Conservation (phyloP, 306 rosid species). For the Prinsepia uniflora region DNA sequence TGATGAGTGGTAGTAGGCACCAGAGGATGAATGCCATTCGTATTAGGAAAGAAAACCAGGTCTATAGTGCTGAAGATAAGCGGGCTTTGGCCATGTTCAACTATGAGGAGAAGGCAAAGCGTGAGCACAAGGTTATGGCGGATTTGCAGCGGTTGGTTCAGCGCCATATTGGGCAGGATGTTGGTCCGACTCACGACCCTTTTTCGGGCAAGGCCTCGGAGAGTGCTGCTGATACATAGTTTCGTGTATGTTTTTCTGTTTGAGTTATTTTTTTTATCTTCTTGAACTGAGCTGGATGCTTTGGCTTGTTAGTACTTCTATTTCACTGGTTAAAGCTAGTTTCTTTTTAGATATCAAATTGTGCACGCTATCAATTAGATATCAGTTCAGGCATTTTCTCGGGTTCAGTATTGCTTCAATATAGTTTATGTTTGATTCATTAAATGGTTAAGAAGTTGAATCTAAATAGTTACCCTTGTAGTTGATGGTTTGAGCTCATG, state of each 20-base stretch:
- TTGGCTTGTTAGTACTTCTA: background rate
- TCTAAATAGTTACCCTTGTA: background rate
- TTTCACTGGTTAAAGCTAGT: background rate
- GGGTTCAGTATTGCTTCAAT: too few relatives aligned
- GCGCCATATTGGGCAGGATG: conserved; percentile 95
- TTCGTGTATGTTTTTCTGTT: conserved; percentile 28
- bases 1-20: conserved; percentile 98
- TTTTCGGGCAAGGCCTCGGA: conserved; percentile 53
- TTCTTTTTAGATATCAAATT: background rate
- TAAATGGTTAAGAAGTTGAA: conserved; percentile 2
- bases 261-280: background rate
- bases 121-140: conserved; percentile 96
- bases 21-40: conserved; percentile 99
- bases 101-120: conserved; percentile 89
- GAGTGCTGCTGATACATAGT: conserved; percentile 52
- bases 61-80: conserved; percentile 95
- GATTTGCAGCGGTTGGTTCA: conserved; percentile 94
- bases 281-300: conserved; percentile 11
- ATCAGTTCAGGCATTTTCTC: background rate
- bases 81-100: conserved; percentile 96
- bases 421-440: background rate
- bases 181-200: conserved; percentile 93
- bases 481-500: background rate
- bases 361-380: background rate
- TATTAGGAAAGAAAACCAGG: conserved; percentile 97